Evolutionary conservation across 306 rosid genomes (phyloP).

Genomic region (Pachyrhizus erosus): DNA sequence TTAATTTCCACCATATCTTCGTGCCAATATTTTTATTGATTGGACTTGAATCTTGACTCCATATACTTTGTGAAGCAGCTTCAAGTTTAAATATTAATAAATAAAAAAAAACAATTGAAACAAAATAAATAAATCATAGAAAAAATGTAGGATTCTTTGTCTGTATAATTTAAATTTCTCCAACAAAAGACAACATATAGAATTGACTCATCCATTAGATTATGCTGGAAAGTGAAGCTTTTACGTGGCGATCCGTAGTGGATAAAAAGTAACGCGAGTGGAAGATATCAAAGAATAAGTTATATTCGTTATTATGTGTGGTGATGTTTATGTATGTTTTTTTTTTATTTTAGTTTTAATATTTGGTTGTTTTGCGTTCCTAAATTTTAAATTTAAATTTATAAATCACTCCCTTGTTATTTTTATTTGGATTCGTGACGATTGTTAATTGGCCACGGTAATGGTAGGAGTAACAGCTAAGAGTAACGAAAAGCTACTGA

Average conservation of each 20-base stretch:
- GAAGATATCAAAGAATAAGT: constrained; percentile 7
- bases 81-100: neutral
- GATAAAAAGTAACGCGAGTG: constrained; percentile 4
- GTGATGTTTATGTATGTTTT: neutral
- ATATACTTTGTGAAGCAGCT: neutral
- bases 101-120: neutral
- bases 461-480: too few relatives aligned
- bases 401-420: neutral
- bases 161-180: neutral
- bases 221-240: constrained; percentile 41
- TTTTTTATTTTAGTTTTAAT: neutral
- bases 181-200: neutral
- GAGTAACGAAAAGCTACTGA: too few relatives aligned
- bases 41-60: constrained; percentile 1
- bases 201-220: constrained; percentile 27
- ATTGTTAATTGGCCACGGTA: too few relatives aligned
- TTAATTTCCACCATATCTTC: constrained; percentile 32
- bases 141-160: constrained; percentile 22
- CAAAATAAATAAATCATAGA: neutral
- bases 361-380: neutral
- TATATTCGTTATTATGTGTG: neutral
- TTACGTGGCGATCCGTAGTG: constrained; percentile 45
- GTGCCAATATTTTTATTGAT: neutral
- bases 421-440: neutral
- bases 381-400: neutral